Conservation (phyloP, 805 yeast genomes). For the Teunomyces panamensis region DNA sequence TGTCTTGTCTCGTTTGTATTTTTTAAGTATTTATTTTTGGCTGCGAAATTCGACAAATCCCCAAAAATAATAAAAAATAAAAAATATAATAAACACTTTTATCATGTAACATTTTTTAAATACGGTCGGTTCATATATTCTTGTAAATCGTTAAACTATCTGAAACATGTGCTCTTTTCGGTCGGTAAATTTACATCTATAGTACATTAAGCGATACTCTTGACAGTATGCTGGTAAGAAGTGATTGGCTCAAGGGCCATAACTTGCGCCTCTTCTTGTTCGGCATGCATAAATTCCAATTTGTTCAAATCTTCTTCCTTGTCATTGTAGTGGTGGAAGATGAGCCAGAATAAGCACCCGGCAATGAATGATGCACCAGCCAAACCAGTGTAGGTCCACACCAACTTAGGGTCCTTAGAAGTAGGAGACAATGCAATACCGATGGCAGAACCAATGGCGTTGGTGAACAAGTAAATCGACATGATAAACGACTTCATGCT, state of each 20-base stretch:
- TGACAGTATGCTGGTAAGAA: constrained; percentile 15
- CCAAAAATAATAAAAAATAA: background rate
- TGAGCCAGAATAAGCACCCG: constrained; percentile 61
- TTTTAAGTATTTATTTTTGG: background rate
- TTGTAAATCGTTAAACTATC: too few species aligned
- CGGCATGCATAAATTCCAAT: constrained; percentile 35
- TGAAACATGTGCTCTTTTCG: background rate
- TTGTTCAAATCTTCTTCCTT: constrained; percentile 57
- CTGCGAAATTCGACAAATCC: background rate
- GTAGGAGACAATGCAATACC: constrained; percentile 72
- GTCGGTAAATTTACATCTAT: background rate
- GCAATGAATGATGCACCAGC: constrained; percentile 56
- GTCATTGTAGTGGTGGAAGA: constrained; percentile 52
- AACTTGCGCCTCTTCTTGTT: constrained; percentile 8
- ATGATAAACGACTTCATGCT: constrained; percentile 63
- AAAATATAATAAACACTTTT: background rate
- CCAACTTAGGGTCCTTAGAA: constrained; percentile 64
- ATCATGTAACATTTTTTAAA: too few species aligned
- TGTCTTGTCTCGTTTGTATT: background rate
- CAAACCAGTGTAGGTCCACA: constrained; percentile 66
- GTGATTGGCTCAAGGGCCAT: constrained; percentile 9
- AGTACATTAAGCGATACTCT: constrained; percentile 10
- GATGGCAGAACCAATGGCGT: constrained; percentile 74
- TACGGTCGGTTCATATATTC: too few species aligned
- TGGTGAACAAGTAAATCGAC: constrained; percentile 64